A percentile compares a stretch with the other conserved stretches of the same genome.
Conservation (phyloP, 2,329 filamentous ascomycete genomes). For the Aurifilum marmelostoma region DNA sequence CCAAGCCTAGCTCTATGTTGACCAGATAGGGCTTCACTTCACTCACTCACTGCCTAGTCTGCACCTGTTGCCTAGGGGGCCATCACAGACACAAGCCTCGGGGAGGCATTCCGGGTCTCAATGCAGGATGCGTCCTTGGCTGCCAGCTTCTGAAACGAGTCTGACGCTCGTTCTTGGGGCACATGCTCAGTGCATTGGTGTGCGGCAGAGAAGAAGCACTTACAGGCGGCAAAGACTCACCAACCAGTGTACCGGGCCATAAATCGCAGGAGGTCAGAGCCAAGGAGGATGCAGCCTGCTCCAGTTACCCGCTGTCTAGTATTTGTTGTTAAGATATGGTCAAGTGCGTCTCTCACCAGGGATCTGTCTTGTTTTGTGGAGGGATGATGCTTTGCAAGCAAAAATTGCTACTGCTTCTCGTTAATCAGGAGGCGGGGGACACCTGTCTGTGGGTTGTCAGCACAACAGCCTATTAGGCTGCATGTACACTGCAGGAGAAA, state of each 20-base stretch:
- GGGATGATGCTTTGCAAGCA: background rate
- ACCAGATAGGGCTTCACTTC: background rate
- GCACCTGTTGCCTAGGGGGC: background rate
- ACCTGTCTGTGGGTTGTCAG: no score
- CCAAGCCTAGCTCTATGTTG: background rate
- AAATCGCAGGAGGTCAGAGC: background rate
- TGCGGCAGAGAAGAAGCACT: background rate
- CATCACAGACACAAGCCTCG: no score
- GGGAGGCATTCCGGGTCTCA: background rate
- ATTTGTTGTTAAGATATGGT: background rate
- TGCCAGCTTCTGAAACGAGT: conserved; percentile 20
- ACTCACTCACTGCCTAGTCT: background rate
- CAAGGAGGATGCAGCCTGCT: background rate
- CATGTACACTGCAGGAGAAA: background rate
- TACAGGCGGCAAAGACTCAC: background rate
- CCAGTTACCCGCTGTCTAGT: background rate
- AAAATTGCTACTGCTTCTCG: no score
- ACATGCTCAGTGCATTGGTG: background rate
- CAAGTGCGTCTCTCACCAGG: background rate
- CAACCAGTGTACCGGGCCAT: background rate
- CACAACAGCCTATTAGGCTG: no score
- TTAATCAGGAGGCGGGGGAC: no score
- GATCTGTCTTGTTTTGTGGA: background rate
- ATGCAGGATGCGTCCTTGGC: conserved; percentile 10
- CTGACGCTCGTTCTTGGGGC: background rate